phyloP scores from a whole-genome alignment of 1,284 basidiomycete species.

The Stereum hirsutum region DNA sequence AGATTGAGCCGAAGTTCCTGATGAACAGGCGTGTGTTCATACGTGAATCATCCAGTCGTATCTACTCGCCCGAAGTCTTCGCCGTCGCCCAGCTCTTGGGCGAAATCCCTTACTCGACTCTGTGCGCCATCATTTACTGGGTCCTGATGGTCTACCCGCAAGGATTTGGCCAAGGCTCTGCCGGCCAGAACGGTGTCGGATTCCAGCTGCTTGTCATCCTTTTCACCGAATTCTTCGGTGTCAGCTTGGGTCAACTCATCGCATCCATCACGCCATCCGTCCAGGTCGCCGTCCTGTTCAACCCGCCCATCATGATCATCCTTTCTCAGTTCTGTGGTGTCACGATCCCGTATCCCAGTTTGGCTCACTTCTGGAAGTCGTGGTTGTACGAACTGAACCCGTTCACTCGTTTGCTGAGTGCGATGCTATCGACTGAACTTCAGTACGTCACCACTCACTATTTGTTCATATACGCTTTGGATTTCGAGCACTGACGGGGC shows the following conservation, averaged over 20 bases:
- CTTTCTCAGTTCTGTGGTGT: slow-evolving; percentile 77
- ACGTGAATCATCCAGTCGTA: slow-evolving; percentile 60
- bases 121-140: slow-evolving; percentile 75
- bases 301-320: slow-evolving; percentile 69
- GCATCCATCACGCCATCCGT: slow-evolving; percentile 71
- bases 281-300: slow-evolving; percentile 69
- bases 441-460: slow-evolving; percentile 33
- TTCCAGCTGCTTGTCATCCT: slow-evolving; percentile 69
- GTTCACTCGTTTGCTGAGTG: slow-evolving; percentile 63
- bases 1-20: slow-evolving; percentile 86
- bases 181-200: slow-evolving; percentile 55
- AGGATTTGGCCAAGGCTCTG: slow-evolving; percentile 57
- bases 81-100: slow-evolving; percentile 81
- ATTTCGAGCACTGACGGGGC: neutral
- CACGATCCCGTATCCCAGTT: slow-evolving; percentile 61
- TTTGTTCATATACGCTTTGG: neutral
- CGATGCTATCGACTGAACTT: slow-evolving; percentile 76
- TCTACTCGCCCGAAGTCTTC: slow-evolving; percentile 77
- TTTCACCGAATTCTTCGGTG: slow-evolving; percentile 70
- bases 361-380: slow-evolving; percentile 65
- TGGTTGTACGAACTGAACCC: slow-evolving; percentile 70
- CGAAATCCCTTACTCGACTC: slow-evolving; percentile 71
- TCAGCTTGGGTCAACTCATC: slow-evolving; percentile 68
- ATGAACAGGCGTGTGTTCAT: slow-evolving; percentile 50
- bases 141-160: slow-evolving; percentile 68